Percentiles rank a stretch among this genome's conserved stretches.
These are phyloP conservation scores for Amylostereum chailletii DNA, from an alignment of 1,284 basidiomycete species.

Conservation along the genomic window DNA sequence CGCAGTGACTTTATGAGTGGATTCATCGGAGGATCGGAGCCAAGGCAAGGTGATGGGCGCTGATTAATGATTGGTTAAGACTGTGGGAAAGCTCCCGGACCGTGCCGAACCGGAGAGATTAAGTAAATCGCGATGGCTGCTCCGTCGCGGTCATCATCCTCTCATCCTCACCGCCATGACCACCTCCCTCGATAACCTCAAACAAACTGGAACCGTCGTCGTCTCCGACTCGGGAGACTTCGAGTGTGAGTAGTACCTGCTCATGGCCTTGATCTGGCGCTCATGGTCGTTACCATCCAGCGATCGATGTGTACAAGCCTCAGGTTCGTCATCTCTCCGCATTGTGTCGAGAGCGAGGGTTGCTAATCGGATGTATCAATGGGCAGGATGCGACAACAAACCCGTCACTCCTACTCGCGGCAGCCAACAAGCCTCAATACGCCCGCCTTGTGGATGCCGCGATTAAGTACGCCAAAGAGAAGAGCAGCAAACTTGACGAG, in stretches of 20 bases:
- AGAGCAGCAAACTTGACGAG: slow-evolving; percentile 66
- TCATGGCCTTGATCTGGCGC: not conserved
- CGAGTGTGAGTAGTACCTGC: slow-evolving; percentile 45
- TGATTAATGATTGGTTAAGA: no score
- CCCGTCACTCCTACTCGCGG: slow-evolving; percentile 89
- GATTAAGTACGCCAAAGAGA: slow-evolving; percentile 74
- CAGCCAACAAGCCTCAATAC: slow-evolving; percentile 87
- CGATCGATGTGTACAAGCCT: slow-evolving; percentile 89
- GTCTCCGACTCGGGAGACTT: slow-evolving; percentile 92
- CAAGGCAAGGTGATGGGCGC: no score
- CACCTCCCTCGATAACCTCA: slow-evolving; percentile 81
- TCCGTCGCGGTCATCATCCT: no score
- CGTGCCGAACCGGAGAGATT: no score
- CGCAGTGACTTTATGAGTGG: no score
- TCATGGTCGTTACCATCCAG: slow-evolving; percentile 26
- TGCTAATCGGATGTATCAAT: slow-evolving; percentile 4
- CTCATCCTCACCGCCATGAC: slow-evolving; percentile 50
- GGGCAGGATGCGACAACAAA: slow-evolving; percentile 87
- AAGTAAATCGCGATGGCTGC: no score
- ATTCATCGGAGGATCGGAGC: no score
- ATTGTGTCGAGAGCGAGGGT: no score
- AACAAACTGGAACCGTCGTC: slow-evolving; percentile 87
- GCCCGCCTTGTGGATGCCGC: slow-evolving; percentile 79
- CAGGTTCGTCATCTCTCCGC: slow-evolving; percentile 38
- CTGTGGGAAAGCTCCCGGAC: no score